Percentiles rank a stretch among this genome's conserved stretches.
Conservation (phyloP, 2,329 filamentous ascomycete species). For the Cryphonectria naterciae region DNA sequence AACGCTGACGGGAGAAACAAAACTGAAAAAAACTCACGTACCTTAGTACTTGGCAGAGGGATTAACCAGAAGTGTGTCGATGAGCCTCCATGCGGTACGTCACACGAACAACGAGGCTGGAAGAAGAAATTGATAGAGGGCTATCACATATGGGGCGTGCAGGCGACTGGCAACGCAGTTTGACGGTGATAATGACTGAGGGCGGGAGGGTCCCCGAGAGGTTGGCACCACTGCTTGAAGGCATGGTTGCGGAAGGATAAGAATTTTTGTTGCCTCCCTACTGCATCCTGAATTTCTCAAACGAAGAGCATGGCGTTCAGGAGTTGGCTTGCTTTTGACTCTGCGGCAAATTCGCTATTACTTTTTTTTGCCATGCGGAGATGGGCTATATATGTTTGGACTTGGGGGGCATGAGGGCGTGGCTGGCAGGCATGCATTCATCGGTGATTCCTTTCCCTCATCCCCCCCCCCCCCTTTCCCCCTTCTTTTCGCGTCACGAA, state of each 20-base stretch:
- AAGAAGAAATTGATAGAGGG: neutral
- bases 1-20: neutral
- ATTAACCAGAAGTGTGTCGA: neutral
- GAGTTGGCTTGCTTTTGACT: neutral
- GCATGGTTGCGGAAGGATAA: neutral
- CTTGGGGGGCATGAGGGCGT: neutral
- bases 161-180: conserved; percentile 1
- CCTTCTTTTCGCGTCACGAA: neutral
- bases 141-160: neutral
- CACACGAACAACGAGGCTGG: neutral
- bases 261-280: conserved; percentile 3
- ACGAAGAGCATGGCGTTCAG: conserved; percentile 28
- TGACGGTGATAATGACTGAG: conserved; percentile 20
- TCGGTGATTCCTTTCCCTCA: neutral
- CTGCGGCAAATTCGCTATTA: neutral
- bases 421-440: neutral
- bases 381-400: neutral
- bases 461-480: neutral
- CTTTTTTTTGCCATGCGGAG: conserved; percentile 5
- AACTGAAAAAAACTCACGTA: neutral
- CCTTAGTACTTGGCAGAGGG: neutral
- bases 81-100: neutral
- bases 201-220: neutral
- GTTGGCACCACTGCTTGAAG: conserved; percentile 1
- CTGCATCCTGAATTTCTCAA: conserved; percentile 25